Percentiles rank a stretch among this genome's conserved stretches.
Conservation (phyloP, 2,329 filamentous ascomycete genomes). For the Claviceps purpurea region DNA sequence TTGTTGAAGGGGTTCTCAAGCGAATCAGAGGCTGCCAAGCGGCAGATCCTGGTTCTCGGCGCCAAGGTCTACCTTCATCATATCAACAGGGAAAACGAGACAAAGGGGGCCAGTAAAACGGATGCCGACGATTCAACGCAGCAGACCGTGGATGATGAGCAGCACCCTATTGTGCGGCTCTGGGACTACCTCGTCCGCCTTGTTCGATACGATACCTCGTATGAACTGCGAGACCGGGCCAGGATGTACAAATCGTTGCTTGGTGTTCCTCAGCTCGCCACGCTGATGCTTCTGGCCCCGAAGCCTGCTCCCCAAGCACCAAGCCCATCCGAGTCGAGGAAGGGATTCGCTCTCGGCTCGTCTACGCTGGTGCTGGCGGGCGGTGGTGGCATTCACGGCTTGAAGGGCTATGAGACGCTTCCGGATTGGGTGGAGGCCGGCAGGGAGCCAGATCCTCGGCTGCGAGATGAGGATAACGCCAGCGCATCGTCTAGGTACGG, state of each 20-base stretch:
- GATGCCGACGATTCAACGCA: conserved; percentile 18
- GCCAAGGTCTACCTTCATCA: conserved; percentile 96
- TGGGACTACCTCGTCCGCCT: conserved; percentile 80
- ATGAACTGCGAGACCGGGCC: conserved; percentile 83
- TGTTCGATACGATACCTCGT: conserved; percentile 85
- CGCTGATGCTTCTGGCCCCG: conserved; percentile 78
- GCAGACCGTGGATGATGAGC: conserved; percentile 14
- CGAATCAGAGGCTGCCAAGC: conserved; percentile 75
- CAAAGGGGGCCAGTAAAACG: conserved; percentile 19
- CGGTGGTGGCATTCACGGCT: conserved; percentile 56
- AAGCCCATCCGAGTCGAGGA: conserved; percentile 74
- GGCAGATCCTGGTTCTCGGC: conserved; percentile 81
- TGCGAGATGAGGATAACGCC: conserved; percentile 47
- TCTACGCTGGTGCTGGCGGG: conserved; percentile 74
- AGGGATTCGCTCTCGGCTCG: conserved; percentile 67
- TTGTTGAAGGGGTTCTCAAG: conserved; percentile 71
- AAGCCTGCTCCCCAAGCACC: conserved; percentile 88
- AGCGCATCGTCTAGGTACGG: conserved; percentile 18
- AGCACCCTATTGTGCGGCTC: conserved; percentile 58
- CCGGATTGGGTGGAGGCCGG: conserved; percentile 78
- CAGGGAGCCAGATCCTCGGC: conserved; percentile 60
- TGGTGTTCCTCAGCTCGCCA: conserved; percentile 72
- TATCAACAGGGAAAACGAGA: conserved; percentile 49
- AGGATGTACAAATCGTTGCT: conserved; percentile 80
- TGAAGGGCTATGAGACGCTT: conserved; percentile 65